Conservation (phyloP, 164 flowering plant species). For the Litsea cubeba region DNA sequence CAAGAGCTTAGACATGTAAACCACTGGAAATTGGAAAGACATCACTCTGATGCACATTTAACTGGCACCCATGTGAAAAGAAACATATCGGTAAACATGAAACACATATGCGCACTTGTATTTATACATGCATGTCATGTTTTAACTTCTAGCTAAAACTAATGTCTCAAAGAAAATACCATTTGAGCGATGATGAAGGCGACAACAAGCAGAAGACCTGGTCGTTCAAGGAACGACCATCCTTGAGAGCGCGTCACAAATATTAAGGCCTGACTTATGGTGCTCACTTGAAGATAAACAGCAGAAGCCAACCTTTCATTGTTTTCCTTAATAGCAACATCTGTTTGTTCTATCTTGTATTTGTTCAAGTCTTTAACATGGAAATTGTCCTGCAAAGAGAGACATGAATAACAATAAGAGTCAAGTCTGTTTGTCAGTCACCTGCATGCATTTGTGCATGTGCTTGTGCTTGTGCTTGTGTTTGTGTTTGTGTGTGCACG, state of each 20-base stretch:
- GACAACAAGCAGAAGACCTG: conserved; percentile 49
- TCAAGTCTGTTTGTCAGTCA: not conserved
- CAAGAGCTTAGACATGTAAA: too few species aligned
- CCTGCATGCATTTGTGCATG: not conserved
- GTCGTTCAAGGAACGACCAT: conserved; percentile 64
- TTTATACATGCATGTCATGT: not conserved
- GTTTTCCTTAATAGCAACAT: not conserved
- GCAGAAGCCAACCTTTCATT: conserved; percentile 42
- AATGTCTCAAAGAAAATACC: conserved; percentile 22
- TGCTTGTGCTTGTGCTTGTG: not conserved
- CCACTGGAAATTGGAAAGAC: too few species aligned
- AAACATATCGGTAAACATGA: not conserved
- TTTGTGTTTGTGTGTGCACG: not conserved
- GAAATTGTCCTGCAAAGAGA: conserved; percentile 30
- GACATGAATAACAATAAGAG: not conserved
- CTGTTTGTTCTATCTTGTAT: conserved; percentile 7
- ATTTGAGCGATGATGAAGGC: conserved; percentile 69
- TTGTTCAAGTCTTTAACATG: conserved; percentile 27
- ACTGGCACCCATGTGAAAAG: too few species aligned
- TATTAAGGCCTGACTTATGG: conserved; percentile 63
- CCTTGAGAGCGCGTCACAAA: conserved; percentile 69
- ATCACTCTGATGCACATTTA: too few species aligned
- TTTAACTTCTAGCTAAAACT: too few species aligned
- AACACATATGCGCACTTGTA: not conserved
- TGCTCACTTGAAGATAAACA: conserved; percentile 70